Percentiles rank a stretch among this genome's conserved stretches.
These are phyloP conservation scores for Phoma herbarum DNA, from an alignment of 2,329 filamentous ascomycete species.

Conservation along the genomic window DNA sequence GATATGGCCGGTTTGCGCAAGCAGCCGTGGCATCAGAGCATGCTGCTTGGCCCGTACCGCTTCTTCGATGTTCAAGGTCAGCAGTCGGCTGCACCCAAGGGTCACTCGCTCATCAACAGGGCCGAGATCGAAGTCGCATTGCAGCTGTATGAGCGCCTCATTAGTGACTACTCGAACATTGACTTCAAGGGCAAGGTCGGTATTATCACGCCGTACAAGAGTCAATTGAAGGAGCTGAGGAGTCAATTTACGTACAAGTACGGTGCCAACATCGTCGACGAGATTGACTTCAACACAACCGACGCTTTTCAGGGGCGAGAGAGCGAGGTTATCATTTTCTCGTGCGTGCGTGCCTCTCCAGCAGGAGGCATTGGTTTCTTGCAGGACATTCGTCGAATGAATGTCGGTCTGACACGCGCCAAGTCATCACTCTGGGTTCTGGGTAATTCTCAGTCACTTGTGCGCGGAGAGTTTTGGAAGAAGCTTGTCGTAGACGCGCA, in stretches of 20 bases:
- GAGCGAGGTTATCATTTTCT: constrained; percentile 98
- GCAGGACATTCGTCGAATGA: constrained; percentile 98
- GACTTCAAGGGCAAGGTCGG: constrained; percentile 86
- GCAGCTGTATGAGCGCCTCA: constrained; percentile 82
- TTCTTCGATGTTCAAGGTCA: constrained; percentile 96
- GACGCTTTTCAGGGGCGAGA: constrained; percentile 98
- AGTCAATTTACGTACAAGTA: constrained; percentile 75
- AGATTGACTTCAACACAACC: constrained; percentile 97
- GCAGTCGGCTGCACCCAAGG: constrained; percentile 80
- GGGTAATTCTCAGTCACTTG: constrained; percentile 85
- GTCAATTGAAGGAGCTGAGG: constrained; percentile 83
- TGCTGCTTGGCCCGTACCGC: constrained; percentile 86
- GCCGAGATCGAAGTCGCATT: constrained; percentile 88
- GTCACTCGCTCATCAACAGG: constrained; percentile 89
- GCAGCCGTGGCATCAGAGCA: constrained; percentile 85
- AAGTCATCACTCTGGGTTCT: constrained; percentile 97
- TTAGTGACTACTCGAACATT: constrained; percentile 71
- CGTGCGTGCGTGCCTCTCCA: constrained; percentile 92
- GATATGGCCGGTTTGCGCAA: constrained; percentile 80
- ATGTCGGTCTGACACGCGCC: constrained; percentile 94
- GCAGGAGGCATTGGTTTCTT: constrained; percentile 98
- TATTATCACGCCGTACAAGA: constrained; percentile 98
- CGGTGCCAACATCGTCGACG: constrained; percentile 76
- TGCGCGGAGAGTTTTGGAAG: constrained; percentile 90
- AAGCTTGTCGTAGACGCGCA: constrained; percentile 85